phyloP scores from a whole-genome alignment of 169 alveolate genomes.

The Cryptosporidium bovis region DNA sequence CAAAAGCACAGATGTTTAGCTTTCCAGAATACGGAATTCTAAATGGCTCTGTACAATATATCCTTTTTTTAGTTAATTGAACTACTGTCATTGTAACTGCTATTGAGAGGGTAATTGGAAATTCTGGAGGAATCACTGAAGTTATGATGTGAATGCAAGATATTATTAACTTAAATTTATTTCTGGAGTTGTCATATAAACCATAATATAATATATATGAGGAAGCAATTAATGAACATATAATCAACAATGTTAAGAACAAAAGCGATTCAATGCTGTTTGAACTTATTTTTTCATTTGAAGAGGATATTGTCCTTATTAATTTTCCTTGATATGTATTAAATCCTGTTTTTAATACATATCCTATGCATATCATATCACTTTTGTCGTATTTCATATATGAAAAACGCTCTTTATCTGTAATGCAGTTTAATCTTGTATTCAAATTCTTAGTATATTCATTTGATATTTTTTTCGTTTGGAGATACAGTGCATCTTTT shows the following conservation, averaged over 20 bases:
- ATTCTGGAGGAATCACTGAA: slow-evolving; percentile 99
- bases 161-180: slow-evolving; percentile 90
- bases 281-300: slow-evolving; percentile 91
- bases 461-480: slow-evolving; percentile 12
- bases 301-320: slow-evolving; percentile 94
- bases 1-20: slow-evolving; percentile 92
- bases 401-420: not conserved
- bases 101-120: slow-evolving; percentile 96
- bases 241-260: slow-evolving; percentile 90
- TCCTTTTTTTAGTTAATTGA: slow-evolving; percentile 89
- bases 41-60: slow-evolving; percentile 98
- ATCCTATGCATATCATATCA: slow-evolving; percentile 75
- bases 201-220: slow-evolving; percentile 90
- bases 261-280: slow-evolving; percentile 93
- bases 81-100: slow-evolving; percentile 95
- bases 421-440: slow-evolving; percentile 66
- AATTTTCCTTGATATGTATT: slow-evolving; percentile 94
- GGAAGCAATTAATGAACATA: slow-evolving; percentile 93
- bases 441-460: slow-evolving; percentile 7
- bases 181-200: slow-evolving; percentile 82
- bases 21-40: slow-evolving; percentile 97
- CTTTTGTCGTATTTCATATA: slow-evolving; percentile 50
- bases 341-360: slow-evolving; percentile 86
- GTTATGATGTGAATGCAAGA: slow-evolving; percentile 96
- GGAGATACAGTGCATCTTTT: slow-evolving; percentile 54